These are phyloP conservation scores for Collybia nuda DNA, from an alignment of 768 basidiomycete species.

Conservation along the genomic window DNA sequence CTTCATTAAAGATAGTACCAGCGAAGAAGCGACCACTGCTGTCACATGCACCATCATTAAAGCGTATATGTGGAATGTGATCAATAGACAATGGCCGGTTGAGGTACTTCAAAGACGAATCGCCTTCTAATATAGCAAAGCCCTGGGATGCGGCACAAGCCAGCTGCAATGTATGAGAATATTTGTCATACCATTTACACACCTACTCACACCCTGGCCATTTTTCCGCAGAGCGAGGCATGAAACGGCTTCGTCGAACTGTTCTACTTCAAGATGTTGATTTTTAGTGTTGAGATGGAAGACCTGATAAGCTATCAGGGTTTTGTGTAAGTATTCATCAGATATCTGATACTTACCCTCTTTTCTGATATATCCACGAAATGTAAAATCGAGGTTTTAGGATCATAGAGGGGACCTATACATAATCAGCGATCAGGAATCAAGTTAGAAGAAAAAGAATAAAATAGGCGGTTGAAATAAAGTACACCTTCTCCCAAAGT, in stretches of 20 bases:
- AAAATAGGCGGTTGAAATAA: slow-evolving; percentile 7
- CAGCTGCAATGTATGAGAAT: slow-evolving; percentile 33
- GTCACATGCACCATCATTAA: slow-evolving; percentile 75
- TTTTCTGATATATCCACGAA: slow-evolving; percentile 66
- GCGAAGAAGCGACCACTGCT: slow-evolving; percentile 63
- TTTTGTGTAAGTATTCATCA: background rate
- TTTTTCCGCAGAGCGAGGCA: slow-evolving; percentile 54
- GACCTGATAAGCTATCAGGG: slow-evolving; percentile 34
- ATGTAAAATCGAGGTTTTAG: slow-evolving; percentile 50
- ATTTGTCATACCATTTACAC: too few species aligned
- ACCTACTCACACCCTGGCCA: slow-evolving; percentile 41
- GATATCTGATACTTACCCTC: slow-evolving; percentile 34
- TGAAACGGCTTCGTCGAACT: slow-evolving; percentile 54
- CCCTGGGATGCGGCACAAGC: slow-evolving; percentile 61
- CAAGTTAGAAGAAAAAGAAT: slow-evolving; percentile 6
- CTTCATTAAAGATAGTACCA: slow-evolving; percentile 57
- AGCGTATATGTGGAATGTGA: slow-evolving; percentile 46
- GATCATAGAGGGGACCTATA: slow-evolving; percentile 64
- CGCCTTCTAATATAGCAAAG: slow-evolving; percentile 48
- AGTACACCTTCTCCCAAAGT: slow-evolving; percentile 60
- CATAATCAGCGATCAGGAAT: slow-evolving; percentile 12
- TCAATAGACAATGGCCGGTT: slow-evolving; percentile 46
- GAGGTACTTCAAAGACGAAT: slow-evolving; percentile 47
- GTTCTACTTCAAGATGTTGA: slow-evolving; percentile 40
- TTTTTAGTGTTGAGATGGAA: slow-evolving; percentile 47